Percentiles rank a stretch among this genome's conserved stretches.
phyloP scores from a whole-genome alignment of 2,329 filamentous ascomycete genomes.

The Sphaerostilbella broomeana region DNA sequence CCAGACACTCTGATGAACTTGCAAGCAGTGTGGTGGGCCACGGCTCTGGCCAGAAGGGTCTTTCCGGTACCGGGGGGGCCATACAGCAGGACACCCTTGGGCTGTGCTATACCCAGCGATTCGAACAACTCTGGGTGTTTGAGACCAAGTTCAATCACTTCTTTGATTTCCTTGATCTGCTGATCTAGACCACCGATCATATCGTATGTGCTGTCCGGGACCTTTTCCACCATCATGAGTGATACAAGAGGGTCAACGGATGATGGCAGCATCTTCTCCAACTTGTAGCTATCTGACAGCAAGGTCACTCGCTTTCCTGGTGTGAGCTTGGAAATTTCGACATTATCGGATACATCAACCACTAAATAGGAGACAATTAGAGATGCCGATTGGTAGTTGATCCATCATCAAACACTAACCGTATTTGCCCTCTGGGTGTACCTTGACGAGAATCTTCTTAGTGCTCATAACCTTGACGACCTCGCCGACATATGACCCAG shows the following conservation, averaged over 20 bases:
- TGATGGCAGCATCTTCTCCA: conserved; percentile 96
- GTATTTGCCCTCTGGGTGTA: conserved; percentile 99
- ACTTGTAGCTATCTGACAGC: conserved; percentile 94
- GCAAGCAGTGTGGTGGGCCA: conserved; percentile 97
- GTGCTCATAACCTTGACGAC: conserved; percentile 99
- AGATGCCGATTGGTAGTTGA: neutral
- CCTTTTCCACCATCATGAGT: conserved; percentile 99
- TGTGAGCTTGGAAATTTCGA: conserved; percentile 92
- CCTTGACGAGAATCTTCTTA: conserved; percentile 98
- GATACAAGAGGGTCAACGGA: conserved; percentile 97
- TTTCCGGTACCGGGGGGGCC: conserved; percentile 96
- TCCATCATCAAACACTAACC: conserved; percentile 49
- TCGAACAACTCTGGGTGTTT: conserved; percentile 99
- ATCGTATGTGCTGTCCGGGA: conserved; percentile 98
- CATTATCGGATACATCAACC: conserved; percentile 88
- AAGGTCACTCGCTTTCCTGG: conserved; percentile 96
- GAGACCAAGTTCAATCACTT: conserved; percentile 96
- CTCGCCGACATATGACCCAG: conserved; percentile 95
- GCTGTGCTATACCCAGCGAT: conserved; percentile 96
- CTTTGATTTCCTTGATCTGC: conserved; percentile 99
- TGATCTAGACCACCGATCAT: conserved; percentile 99
- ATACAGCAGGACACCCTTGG: conserved; percentile 94
- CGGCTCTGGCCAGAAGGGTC: conserved; percentile 87
- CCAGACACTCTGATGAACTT: conserved; percentile 98
- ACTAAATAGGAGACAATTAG: conserved; percentile 47